Conservation (phyloP, 352 stramenopile species). For the Pseudoperonospora humuli region DNA sequence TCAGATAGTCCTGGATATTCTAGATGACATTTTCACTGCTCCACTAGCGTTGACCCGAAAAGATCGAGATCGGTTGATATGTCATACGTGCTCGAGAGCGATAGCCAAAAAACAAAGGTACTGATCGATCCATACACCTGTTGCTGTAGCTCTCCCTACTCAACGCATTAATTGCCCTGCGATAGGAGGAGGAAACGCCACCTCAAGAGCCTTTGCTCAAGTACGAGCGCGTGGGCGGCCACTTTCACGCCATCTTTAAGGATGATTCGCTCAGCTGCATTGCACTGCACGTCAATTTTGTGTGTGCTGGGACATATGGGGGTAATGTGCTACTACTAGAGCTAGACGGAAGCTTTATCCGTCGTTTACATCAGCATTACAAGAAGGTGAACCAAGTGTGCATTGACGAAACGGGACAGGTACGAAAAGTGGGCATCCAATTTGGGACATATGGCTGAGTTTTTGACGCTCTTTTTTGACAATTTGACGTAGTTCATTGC, state of each 20-base stretch:
- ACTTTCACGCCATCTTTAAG: constrained; percentile 83
- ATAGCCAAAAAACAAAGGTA: too few species aligned
- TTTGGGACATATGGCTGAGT: background rate
- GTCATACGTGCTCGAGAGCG: too few species aligned
- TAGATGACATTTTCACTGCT: too few species aligned
- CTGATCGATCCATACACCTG: too few species aligned
- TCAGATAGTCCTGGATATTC: too few species aligned
- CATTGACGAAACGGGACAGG: constrained; percentile 75
- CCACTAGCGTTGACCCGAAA: too few species aligned
- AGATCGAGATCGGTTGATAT: too few species aligned
- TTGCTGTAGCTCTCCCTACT: too few species aligned
- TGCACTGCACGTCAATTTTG: constrained; percentile 72
- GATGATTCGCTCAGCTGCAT: constrained; percentile 81
- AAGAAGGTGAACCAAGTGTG: constrained; percentile 84
- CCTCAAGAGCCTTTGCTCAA: constrained; percentile 83
- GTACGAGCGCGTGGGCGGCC: constrained; percentile 78
- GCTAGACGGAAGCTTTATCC: constrained; percentile 69
- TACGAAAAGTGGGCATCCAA: constrained; percentile 4
- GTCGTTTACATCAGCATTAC: constrained; percentile 78
- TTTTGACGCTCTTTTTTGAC: constrained; percentile 2
- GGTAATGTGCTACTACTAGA: constrained; percentile 76
- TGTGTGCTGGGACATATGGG: constrained; percentile 70
- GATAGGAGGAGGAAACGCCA: too few species aligned
- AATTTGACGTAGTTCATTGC: constrained; percentile 61
- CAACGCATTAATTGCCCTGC: too few species aligned